These are phyloP conservation scores for Globisporangium acanthophoron DNA, from an alignment of 352 stramenopile genomes.

Conservation along the genomic window DNA sequence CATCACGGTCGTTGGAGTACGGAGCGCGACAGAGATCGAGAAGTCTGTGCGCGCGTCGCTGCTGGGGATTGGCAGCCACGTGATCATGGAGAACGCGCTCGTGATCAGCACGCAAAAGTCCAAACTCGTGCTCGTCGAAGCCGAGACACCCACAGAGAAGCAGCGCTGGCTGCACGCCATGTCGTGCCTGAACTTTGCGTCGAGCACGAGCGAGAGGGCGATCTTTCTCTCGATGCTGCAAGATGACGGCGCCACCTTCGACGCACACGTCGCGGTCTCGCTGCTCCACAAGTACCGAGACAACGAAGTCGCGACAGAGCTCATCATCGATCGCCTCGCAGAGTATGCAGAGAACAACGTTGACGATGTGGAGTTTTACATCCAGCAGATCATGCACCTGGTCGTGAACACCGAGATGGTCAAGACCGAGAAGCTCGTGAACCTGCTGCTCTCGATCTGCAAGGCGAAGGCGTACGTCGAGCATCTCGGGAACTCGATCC, in stretches of 20 bases:
- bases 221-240: constrained; percentile 56
- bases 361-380: constrained; percentile 81
- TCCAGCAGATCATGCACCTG: constrained; percentile 75
- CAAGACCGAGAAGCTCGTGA: constrained; percentile 60
- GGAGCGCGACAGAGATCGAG: constrained; percentile 58
- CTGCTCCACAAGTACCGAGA: constrained; percentile 70
- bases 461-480: constrained; percentile 72
- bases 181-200: constrained; percentile 56
- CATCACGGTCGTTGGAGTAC: constrained; percentile 58
- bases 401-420: constrained; percentile 57
- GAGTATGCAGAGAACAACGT: constrained; percentile 63
- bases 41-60: constrained; percentile 41
- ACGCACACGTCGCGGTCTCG: constrained; percentile 61
- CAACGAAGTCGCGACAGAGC: constrained; percentile 50
- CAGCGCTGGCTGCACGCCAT: constrained; percentile 72
- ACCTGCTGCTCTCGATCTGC: constrained; percentile 74
- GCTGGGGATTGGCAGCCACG: constrained; percentile 25
- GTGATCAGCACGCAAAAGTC: constrained; percentile 70
- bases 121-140: constrained; percentile 61
- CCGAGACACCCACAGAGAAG: constrained; percentile 69
- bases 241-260: constrained; percentile 35
- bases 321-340: constrained; percentile 58
- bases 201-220: constrained; percentile 37
- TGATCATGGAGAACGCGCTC: constrained; percentile 45
- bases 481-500: constrained; percentile 76